Base-by-base conservation (phyloP, 1,284 basidiomycete genomes). In the Ceratobasidium sp. region DNA sequence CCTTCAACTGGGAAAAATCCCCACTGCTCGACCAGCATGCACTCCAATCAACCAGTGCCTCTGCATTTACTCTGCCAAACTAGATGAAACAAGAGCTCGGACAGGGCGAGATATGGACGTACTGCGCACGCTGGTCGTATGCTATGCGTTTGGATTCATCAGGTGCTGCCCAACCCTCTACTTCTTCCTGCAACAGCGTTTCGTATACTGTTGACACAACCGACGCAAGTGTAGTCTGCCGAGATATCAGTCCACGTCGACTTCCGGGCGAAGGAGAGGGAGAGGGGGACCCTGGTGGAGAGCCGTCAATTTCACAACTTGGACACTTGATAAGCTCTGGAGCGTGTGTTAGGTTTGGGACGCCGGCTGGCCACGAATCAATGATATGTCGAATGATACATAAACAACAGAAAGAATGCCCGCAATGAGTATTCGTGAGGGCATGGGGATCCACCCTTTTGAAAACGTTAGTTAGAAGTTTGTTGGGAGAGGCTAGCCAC, bases 301-400 rank as follows among this genome's bases (percentile, higher is more conserved):
- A 69, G 41, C 65, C 65, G 32, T 69, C 65, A n/a, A 69, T 69
- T 16, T 69, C 65, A 39, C 65, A 69, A 23, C 65, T 69, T n/a
- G 65, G 65, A 41, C 65, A 69, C n/a, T 41, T 34, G 39, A 69
- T 69, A 14, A 58, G 53, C 36, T 69, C 50, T 14, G 65, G 53
- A 12, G 53, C 53, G 32, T 55, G 52, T 9, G 65, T 32, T 30
- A 48, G 65, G 34, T 58, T 69, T 16, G 65, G 65, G 5, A 46
- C 28, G 16, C 36, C 65, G 14, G 18, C 28, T 18, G 65, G 65
- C 41, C 52, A 53, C 16, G 65, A 69, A 28, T 69, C 65, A 18
- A 69, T 16, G 8, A 69, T 69, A 45, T 69, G 65, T 14, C 65
- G 65, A 23, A 69, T 46, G 53, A 69, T 69, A 52, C 65, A 69